Evolutionary conservation across 345 rosid genomes (phyloP).

Genomic region (Boechera stricta): DNA sequence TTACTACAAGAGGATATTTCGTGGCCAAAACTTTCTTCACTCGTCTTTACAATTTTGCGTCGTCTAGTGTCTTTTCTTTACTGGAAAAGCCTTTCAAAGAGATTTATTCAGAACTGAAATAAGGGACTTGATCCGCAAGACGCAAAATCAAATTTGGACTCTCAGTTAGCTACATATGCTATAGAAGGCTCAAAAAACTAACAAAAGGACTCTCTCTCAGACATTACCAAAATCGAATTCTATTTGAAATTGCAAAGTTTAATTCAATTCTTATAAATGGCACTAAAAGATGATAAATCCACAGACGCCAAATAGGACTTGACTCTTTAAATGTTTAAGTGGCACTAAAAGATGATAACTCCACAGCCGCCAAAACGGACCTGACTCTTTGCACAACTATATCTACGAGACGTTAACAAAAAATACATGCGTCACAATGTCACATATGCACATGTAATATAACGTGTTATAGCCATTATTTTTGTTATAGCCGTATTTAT

Average conservation of each 20-base stretch:
- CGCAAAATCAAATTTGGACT: constrained; percentile 6
- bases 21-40: background rate
- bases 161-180: background rate
- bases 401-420: background rate
- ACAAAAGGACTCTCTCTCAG: background rate
- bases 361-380: background rate
- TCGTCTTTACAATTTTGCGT: constrained; percentile 9
- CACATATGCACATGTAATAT: background rate
- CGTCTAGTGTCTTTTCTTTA: background rate
- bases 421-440: background rate
- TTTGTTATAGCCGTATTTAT: too few relatives aligned
- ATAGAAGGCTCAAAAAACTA: background rate
- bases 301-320: background rate
- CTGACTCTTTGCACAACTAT: background rate
- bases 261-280: background rate
- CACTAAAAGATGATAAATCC: background rate
- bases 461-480: too few relatives aligned
- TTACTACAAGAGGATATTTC: background rate
- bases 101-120: constrained; percentile 3
- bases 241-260: constrained; percentile 8
- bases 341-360: background rate
- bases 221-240: background rate
- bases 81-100: background rate
- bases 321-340: background rate
- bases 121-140: constrained; percentile 2